Conservation (phyloP, 192 early-diverging fungal species). For the Coemansia sp. region DNA sequence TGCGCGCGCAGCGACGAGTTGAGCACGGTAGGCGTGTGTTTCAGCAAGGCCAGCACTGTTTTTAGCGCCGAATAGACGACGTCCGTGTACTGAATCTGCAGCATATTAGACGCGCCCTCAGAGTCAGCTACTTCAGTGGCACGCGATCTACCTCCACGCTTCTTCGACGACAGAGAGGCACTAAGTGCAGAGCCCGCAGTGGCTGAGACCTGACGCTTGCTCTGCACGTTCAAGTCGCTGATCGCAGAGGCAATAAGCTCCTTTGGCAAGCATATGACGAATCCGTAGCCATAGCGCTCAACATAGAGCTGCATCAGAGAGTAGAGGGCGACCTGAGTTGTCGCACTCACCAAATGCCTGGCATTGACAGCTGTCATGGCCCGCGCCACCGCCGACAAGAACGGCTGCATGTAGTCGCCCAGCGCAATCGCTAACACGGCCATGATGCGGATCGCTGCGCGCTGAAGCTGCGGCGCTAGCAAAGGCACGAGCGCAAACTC, state of each 20-base stretch:
- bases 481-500: conserved; percentile 40
- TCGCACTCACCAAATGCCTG: conserved; percentile 20
- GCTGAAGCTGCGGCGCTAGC: conserved; percentile 47
- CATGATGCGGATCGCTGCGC: conserved; percentile 44
- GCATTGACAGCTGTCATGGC: conserved; percentile 31
- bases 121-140: conserved; percentile 9
- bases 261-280: conserved; percentile 38
- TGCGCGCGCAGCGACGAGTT: conserved; percentile 27
- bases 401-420: conserved; percentile 43
- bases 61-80: conserved; percentile 21
- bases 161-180: conserved; percentile 20
- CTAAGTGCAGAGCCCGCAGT: background rate
- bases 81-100: conserved; percentile 40
- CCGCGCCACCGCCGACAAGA: conserved; percentile 36
- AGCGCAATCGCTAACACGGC: conserved; percentile 35
- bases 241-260: conserved; percentile 34
- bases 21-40: conserved; percentile 33
- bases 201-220: conserved; percentile 6
- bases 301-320: conserved; percentile 39
- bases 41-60: conserved; percentile 24
- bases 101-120: background rate
- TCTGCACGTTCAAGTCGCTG: conserved; percentile 27
- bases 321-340: conserved; percentile 38
- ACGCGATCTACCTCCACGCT: conserved; percentile 28
- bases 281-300: conserved; percentile 42